Evolutionary conservation across 306 rosid genomes (phyloP), one percentile per base, ranked within the genome.

Genomic region (Rosa rugosa): DNA sequence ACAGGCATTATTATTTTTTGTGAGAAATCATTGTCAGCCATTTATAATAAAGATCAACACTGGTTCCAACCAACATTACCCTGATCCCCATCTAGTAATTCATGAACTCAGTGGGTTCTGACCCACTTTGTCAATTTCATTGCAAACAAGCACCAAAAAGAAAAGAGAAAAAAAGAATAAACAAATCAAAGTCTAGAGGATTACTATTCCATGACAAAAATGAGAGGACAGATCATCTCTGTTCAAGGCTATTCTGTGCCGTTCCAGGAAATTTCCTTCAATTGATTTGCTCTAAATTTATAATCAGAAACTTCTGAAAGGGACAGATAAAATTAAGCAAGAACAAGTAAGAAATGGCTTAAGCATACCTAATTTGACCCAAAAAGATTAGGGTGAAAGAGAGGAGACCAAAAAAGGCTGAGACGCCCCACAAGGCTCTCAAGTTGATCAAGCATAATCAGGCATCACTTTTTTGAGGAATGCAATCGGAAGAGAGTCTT

Each of bases 391-490:
- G 63, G 71, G 77, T 68, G 42, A 34, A 45, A 67, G 62, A 79
- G 36, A 73, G 77, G 82, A 27, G 71, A 73, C 69, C 76, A 83
- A 67, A 31, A 84, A 69, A 12, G 73, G 72, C 12, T 77, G 79
- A 75, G 86, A 76, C 25, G 23, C 80, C 84, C 54, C 79, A 81
- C 49, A 11, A 11, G 50, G 67, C 60, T 71, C 22, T 17, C 51
- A 45, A 66, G 67, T 38, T 53, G 65, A 62, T 91, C 90, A 95
- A 72, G 97, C 91, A 85, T 83, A 84, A 83, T 93, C 94, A 50
- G 99, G 98, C 98, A 93, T 89, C 79, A 85, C 87, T 87, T 91
- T 80, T 89, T 63, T 90, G 81, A 93, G 93, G 85, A 95, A 81
- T 53, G 79, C 72, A 84, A 93, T 86, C 60, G 98, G 92, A 36